These are phyloP conservation scores for Colletotrichum sp. DNA, from an alignment of 2,329 filamentous ascomycete species.

Conservation along the genomic window DNA sequence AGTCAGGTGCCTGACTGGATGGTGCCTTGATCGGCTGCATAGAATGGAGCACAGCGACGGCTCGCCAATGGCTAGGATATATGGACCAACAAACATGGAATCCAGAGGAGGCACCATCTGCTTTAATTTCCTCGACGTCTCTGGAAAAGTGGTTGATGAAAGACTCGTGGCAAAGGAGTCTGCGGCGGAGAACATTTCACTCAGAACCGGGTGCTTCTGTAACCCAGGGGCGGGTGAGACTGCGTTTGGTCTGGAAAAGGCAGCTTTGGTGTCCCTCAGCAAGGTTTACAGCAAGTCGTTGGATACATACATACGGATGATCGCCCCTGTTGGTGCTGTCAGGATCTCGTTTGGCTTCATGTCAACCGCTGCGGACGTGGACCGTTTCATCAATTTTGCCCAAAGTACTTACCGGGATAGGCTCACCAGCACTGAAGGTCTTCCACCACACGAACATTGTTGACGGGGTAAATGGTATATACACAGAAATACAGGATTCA, in stretches of 20 bases:
- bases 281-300: conserved; percentile 14
- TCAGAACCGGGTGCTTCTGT: conserved; percentile 48
- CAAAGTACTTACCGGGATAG: conserved; percentile 37
- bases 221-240: conserved; percentile 44
- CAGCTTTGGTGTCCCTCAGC: conserved; percentile 17
- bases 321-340: conserved; percentile 36
- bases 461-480: background rate
- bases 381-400: conserved; percentile 39
- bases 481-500: background rate
- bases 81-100: conserved; percentile 35
- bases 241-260: conserved; percentile 32
- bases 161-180: conserved; percentile 39
- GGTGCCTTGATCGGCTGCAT: conserved; percentile 35
- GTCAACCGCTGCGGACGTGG: conserved; percentile 38
- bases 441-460: conserved; percentile 12
- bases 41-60: conserved; percentile 37
- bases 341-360: conserved; percentile 44
- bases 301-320: conserved; percentile 26
- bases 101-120: conserved; percentile 40
- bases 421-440: background rate
- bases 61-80: conserved; percentile 35
- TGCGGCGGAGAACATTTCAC: conserved; percentile 36
- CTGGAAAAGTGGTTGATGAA: conserved; percentile 39
- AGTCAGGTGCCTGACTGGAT: conserved; percentile 41
- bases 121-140: conserved; percentile 42